Conservation (phyloP, 768 basidiomycete species). For the Myochromella boudieri region DNA sequence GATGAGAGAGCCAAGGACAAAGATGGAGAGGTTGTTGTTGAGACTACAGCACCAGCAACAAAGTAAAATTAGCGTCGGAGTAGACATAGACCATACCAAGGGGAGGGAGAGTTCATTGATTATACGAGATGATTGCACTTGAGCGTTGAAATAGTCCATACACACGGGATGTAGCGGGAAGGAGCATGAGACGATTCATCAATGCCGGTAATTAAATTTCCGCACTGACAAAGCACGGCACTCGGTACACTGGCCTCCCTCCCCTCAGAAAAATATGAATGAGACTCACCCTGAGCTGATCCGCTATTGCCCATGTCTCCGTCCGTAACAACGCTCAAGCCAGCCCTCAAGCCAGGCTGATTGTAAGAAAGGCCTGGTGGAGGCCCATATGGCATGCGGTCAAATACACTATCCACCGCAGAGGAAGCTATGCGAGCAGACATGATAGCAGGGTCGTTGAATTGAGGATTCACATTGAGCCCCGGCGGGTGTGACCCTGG, state of each 20-base stretch:
- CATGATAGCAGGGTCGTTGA: conserved; percentile 81
- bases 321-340: conserved; percentile 24
- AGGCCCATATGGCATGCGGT: conserved; percentile 48
- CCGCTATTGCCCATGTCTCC: conserved; percentile 31
- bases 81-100: conserved; percentile 48
- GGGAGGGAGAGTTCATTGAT: conserved; percentile 43
- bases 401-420: conserved; percentile 29
- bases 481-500: conserved; percentile 19
- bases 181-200: conserved; percentile 45
- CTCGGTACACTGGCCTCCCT: conserved; percentile 90
- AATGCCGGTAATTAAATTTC: conserved; percentile 74
- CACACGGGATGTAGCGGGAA: conserved; percentile 27
- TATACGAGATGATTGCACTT: conserved; percentile 23
- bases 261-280: conserved; percentile 57
- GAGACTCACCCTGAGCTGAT: conserved; percentile 66
- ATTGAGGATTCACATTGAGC: conserved; percentile 39
- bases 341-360: conserved; percentile 26
- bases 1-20: conserved; percentile 61
- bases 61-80: conserved; percentile 53
- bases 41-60: conserved; percentile 39
- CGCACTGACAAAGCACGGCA: conserved; percentile 87
- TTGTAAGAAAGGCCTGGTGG: conserved; percentile 66
- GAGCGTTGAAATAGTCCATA: conserved; percentile 40
- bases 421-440: conserved; percentile 61
- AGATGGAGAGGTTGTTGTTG: conserved; percentile 41